phyloP scores from a whole-genome alignment of 73 alveolate species.

The Paramecium tetraurelia region DNA sequence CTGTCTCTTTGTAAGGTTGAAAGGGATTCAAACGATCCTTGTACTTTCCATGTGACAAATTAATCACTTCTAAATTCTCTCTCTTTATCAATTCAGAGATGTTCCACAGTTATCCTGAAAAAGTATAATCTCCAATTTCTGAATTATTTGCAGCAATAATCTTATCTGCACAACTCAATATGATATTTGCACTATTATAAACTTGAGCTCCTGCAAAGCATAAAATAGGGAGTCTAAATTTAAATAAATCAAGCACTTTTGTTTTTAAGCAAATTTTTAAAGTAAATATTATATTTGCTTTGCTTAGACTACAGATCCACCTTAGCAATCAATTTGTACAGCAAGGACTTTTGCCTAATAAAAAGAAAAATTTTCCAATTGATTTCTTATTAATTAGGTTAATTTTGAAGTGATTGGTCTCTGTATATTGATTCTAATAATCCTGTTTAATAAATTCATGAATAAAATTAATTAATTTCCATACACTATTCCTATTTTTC shows the following conservation, averaged over 20 bases:
- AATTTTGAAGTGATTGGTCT: not conserved
- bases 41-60: conserved; percentile 2
- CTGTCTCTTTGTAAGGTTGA: not conserved
- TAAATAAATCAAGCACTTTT: not conserved
- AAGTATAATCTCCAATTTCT: conserved; percentile 11
- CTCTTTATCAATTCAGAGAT: not conserved
- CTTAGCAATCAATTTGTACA: not conserved
- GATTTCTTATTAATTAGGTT: not conserved
- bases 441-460: not conserved
- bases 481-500: not conserved
- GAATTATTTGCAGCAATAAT: conserved; percentile 38
- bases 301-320: conserved; percentile 19
- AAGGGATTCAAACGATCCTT: conserved; percentile 7
- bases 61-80: not conserved
- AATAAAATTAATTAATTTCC: not conserved
- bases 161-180: conserved; percentile 48
- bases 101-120: not conserved
- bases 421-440: not conserved
- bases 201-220: conserved; percentile 59
- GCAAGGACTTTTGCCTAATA: not conserved
- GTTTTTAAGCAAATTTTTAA: not conserved
- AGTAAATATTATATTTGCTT: not conserved
- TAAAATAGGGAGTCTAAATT: conserved; percentile 41
- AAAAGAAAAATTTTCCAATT: not conserved
- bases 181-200: conserved; percentile 54